Percentiles rank a stretch among this genome's conserved stretches.
Conservation (phyloP, 202 grass and related monocot genomes). For the Schoenoplectus triqueter region DNA sequence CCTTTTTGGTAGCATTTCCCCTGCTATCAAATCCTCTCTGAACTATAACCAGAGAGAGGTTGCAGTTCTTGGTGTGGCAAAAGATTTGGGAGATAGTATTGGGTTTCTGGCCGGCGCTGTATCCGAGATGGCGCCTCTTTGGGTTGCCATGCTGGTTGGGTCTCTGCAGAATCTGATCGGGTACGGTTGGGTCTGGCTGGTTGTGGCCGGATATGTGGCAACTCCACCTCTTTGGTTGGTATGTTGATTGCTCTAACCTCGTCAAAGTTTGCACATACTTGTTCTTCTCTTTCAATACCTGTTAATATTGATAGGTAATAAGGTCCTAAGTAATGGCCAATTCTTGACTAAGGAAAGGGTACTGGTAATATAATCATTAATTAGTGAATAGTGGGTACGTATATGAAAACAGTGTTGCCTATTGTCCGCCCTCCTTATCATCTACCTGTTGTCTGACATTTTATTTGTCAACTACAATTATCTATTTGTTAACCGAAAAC, state of each 20-base stretch:
- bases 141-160: constrained; percentile 75
- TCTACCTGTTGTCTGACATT: too few relatives aligned
- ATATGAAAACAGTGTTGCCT: background rate
- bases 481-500: too few relatives aligned
- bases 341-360: background rate
- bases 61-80: constrained; percentile 77
- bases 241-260: constrained; percentile 31
- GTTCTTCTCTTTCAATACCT: background rate
- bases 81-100: constrained; percentile 88
- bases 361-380: background rate
- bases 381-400: background rate
- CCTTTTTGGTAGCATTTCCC: constrained; percentile 92
- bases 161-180: constrained; percentile 79
- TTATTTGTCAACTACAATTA: too few relatives aligned
- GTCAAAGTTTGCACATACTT: constrained; percentile 16
- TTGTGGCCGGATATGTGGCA: constrained; percentile 56
- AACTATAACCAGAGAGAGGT: constrained; percentile 90
- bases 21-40: constrained; percentile 72
- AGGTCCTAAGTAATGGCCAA: background rate
- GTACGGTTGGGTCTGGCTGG: constrained; percentile 85
- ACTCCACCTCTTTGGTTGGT: constrained; percentile 78
- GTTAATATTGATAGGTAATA: background rate
- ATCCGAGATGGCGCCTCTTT: constrained; percentile 73
- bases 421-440: too few relatives aligned
- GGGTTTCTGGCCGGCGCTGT: constrained; percentile 83